A percentile compares a stretch with the other conserved stretches of the same genome.
phyloP scores from a whole-genome alignment of 139 green algal genomes.

The Coccomyxa sp. region DNA sequence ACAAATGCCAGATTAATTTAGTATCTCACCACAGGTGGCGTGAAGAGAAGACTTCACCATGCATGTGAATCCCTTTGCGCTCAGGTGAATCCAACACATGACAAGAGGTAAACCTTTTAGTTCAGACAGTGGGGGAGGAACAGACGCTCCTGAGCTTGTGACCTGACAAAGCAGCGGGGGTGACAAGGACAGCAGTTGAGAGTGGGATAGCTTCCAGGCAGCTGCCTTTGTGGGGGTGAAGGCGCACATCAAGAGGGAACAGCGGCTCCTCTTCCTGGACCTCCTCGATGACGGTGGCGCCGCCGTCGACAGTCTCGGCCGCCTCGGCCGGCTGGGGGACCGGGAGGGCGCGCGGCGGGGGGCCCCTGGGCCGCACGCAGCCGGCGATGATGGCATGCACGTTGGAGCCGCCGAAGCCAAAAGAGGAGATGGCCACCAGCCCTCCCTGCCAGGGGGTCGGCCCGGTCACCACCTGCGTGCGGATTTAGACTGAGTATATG shows the following conservation, averaged over 20 bases:
- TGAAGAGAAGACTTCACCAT: too few species aligned
- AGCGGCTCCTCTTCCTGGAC: not conserved
- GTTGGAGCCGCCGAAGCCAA: constrained; percentile 6
- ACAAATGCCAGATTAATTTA: too few species aligned
- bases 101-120: too few species aligned
- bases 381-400: constrained; percentile 1
- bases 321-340: not conserved
- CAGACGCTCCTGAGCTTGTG: too few species aligned
- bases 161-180: too few species aligned
- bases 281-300: not conserved
- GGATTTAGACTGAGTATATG: not conserved
- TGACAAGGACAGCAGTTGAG: too few species aligned
- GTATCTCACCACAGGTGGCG: too few species aligned
- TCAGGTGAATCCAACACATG: too few species aligned
- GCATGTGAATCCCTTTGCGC: too few species aligned
- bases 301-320: not conserved
- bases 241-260: not conserved
- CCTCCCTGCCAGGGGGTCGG: constrained; percentile 1
- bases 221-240: not conserved
- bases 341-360: not conserved
- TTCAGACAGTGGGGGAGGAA: too few species aligned
- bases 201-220: too few species aligned
- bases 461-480: not conserved
- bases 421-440: constrained; percentile 3
- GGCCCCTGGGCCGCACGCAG: not conserved